Base-by-base conservation (phyloP, 345 rosid genomes). In the Euclidium syriacum region DNA sequence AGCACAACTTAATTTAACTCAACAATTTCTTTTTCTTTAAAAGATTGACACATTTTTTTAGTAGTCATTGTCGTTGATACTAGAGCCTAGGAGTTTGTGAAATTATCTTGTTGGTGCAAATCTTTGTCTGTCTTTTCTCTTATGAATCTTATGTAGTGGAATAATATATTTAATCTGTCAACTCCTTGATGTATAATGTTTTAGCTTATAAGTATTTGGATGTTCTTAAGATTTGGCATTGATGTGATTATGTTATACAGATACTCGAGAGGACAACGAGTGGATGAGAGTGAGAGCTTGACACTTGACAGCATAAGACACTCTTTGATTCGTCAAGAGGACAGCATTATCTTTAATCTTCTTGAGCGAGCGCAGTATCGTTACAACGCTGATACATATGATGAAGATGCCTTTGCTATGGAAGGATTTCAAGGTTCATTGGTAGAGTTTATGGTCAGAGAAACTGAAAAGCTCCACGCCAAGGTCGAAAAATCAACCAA, bases 381-480 rank as follows among this genome's bases (percentile, higher is more conserved):
- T 41, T 79, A 78, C 41, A 79, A 84, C 54, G 62, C 85, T 39
- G 85, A 80, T 10, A 81, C 91, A 0, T 84, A 87, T 52, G 80
- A 84, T 11, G 76, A 70, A 27, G 61, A 66, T 58, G 81, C 83
- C 35, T 78, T 83, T 42, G 33, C 78, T 52, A 73, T 81, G 81
- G 80, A 87, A 33, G 85, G 85, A 14, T 82, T 87, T 70, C 75
- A 58, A 39, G 83, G 95, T 10, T 83, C 84, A 41, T 72, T 85
- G 71, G 79, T 79, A 4, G 86, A 87, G 75, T 81, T 65, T 68
- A 78, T 85, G 70, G 82, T 82, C 64, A 72, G 57, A 62, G 87
- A 85, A 79, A 80, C 85, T 55, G 91, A 87, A 72, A 79, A 62
- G 71, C 91, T 82, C 16, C 88, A 83, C 43, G 86, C 85, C 5